phyloP scores from a whole-genome alignment of 1,284 basidiomycete genomes.

The Rhodofomes roseus region DNA sequence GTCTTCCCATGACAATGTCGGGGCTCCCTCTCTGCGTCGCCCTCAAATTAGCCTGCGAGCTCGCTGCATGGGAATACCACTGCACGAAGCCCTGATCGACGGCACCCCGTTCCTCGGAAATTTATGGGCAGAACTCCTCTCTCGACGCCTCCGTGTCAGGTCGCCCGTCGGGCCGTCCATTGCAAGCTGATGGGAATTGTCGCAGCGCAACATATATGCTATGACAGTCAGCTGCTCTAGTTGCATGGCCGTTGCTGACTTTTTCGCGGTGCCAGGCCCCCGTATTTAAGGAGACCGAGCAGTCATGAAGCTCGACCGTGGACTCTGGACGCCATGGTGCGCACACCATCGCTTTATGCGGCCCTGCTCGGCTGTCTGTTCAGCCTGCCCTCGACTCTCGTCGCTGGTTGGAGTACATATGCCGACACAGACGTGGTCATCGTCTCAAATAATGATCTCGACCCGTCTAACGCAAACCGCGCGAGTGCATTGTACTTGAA shows the following conservation, averaged over 20 bases:
- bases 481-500: slow-evolving; percentile 8
- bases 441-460: slow-evolving; percentile 11
- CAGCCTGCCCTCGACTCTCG: neutral
- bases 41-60: neutral
- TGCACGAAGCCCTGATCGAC: neutral
- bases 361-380: neutral
- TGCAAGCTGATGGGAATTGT: neutral
- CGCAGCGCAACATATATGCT: neutral
- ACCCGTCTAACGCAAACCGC: slow-evolving; percentile 9
- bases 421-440: slow-evolving; percentile 11
- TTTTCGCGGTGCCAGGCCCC: neutral
- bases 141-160: neutral
- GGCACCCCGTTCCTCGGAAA: neutral
- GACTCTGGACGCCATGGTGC: neutral
- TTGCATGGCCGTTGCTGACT: neutral
- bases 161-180: neutral
- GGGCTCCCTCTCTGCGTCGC: neutral
- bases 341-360: neutral
- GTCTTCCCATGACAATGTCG: neutral
- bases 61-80: neutral
- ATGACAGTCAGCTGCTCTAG: neutral
- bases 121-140: neutral
- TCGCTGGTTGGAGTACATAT: neutral
- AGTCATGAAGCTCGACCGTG: neutral
- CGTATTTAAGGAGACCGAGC: neutral